phyloP scores from a whole-genome alignment of 2,329 filamentous ascomycete species.

The Camillea tinctor region DNA sequence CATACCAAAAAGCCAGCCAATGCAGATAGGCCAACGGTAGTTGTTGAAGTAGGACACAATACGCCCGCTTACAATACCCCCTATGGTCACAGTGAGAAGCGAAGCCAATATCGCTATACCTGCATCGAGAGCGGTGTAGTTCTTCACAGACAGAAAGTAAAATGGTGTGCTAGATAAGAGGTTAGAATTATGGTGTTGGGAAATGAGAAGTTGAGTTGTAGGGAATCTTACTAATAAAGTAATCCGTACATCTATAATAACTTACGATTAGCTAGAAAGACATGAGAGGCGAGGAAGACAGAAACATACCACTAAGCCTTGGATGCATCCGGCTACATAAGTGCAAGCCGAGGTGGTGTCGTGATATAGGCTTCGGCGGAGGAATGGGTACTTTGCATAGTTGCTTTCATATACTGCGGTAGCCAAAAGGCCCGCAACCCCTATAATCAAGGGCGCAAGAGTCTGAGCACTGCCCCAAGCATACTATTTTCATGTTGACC shows the following conservation, averaged over 20 bases:
- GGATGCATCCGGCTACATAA: constrained; percentile 32
- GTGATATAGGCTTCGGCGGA: constrained; percentile 31
- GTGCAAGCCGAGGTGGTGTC: constrained; percentile 29
- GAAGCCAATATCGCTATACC: constrained; percentile 36
- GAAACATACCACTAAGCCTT: constrained; percentile 34
- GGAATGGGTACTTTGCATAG: constrained; percentile 32
- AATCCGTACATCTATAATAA: constrained; percentile 21
- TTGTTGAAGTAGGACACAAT: constrained; percentile 32
- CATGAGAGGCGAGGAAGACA: background rate
- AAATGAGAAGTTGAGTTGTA: constrained; percentile 1
- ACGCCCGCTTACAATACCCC: constrained; percentile 29
- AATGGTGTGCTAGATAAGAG: constrained; percentile 28
- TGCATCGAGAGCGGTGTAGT: constrained; percentile 31
- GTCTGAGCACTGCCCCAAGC: constrained; percentile 41
- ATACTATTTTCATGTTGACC: constrained; percentile 29
- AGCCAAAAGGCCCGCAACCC: constrained; percentile 37
- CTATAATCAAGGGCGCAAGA: constrained; percentile 43
- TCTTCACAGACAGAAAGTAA: constrained; percentile 36
- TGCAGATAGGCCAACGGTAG: constrained; percentile 39
- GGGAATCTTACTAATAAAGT: constrained; percentile 25
- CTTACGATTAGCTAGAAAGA: constrained; percentile 4
- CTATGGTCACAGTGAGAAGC: constrained; percentile 29
- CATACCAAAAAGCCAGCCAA: constrained; percentile 32
- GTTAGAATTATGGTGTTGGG: constrained; percentile 1
- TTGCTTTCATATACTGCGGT: constrained; percentile 39